A percentile compares a stretch with the other conserved stretches of the same genome.
These are phyloP conservation scores for Neofusicoccum laricinum DNA, from an alignment of 2,329 filamentous ascomycete species.

Conservation along the genomic window DNA sequence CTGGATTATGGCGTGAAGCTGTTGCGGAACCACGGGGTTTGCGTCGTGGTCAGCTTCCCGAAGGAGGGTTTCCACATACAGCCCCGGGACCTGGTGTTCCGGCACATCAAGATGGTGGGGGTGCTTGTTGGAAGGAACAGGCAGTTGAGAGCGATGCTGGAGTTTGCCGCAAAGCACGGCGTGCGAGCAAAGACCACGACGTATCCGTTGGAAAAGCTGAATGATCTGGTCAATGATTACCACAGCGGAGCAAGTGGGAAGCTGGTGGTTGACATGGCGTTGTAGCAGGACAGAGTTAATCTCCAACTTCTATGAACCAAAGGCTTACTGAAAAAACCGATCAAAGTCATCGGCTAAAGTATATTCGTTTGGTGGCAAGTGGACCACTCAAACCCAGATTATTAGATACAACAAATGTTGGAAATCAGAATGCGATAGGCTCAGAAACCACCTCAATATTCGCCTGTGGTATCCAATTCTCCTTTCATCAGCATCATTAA, in stretches of 20 bases:
- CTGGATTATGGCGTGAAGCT: neutral
- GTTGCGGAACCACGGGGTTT: neutral
- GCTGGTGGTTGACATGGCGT: neutral
- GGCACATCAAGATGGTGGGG: constrained; percentile 17
- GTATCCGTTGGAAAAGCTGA: neutral
- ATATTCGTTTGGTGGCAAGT: too few relatives aligned
- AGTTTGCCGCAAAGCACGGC: neutral
- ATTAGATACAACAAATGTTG: too few relatives aligned
- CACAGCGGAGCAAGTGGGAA: neutral
- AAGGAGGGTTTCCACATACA: neutral
- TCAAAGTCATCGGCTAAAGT: too few relatives aligned
- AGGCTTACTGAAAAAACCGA: too few relatives aligned
- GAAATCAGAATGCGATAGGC: too few relatives aligned
- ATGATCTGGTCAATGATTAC: constrained; percentile 6
- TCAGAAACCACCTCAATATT: too few relatives aligned
- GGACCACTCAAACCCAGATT: too few relatives aligned
- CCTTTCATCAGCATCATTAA: too few relatives aligned
- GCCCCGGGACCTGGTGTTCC: constrained; percentile 14
- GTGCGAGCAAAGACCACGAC: neutral
- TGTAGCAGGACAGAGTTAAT: neutral
- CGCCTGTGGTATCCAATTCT: too few relatives aligned
- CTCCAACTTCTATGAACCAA: too few relatives aligned
- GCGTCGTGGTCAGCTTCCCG: neutral
- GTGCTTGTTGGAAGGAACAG: constrained; percentile 6
- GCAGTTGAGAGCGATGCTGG: neutral